A percentile compares a stretch with the other conserved stretches of the same genome.
Conservation (phyloP, 352 stramenopile species). For the Phytopythium oedochilum region DNA sequence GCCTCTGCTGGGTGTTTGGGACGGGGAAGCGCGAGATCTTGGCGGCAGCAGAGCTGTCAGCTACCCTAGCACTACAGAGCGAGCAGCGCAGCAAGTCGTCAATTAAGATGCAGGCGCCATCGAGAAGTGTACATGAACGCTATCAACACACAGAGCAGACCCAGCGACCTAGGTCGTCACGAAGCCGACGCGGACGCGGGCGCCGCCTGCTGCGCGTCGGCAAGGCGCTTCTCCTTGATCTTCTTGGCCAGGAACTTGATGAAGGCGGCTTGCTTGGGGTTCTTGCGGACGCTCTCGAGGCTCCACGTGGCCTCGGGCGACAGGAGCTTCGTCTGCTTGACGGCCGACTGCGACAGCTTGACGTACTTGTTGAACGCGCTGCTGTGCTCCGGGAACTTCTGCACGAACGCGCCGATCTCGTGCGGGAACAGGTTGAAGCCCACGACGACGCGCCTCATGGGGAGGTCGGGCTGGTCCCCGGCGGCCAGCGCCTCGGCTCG, state of each 20-base stretch:
- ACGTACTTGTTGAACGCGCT: constrained; percentile 70
- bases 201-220: background rate
- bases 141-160: background rate
- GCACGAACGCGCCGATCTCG: constrained; percentile 56
- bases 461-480: background rate
- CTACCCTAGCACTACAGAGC: too few species aligned
- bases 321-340: constrained; percentile 34
- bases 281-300: constrained; percentile 42
- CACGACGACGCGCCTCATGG: constrained; percentile 61
- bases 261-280: constrained; percentile 66
- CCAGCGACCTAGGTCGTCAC: too few species aligned
- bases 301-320: constrained; percentile 30
- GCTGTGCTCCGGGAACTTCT: constrained; percentile 62
- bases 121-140: background rate
- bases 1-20: too few species aligned
- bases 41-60: too few species aligned
- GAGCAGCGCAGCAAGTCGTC: too few species aligned
- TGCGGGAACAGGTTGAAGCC: constrained; percentile 73
- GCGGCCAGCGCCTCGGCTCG: background rate
- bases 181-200: background rate
- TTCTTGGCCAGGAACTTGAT: constrained; percentile 54
- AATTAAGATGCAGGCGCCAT: too few species aligned
- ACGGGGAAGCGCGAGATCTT: too few species aligned
- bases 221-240: constrained; percentile 39
- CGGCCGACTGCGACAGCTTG: constrained; percentile 56